Percentiles rank a stretch among this genome's conserved stretches.
phyloP scores from a whole-genome alignment of 2,329 filamentous ascomycete species.

The Sarocladiaceae sp. region DNA sequence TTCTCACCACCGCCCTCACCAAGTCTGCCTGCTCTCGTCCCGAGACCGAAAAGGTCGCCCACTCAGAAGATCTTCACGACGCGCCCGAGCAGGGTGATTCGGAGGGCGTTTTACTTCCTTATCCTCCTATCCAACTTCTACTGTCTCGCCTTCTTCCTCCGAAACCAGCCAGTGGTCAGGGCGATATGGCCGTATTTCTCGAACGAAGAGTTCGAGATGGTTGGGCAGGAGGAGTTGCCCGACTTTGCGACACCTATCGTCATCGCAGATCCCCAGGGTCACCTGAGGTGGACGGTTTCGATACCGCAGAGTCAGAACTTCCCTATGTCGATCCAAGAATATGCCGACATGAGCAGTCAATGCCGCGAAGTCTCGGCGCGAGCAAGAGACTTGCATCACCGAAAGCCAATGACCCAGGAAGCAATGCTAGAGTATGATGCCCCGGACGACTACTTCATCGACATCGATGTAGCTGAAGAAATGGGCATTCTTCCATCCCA shows the following conservation, averaged over 20 bases:
- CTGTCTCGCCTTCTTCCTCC: constrained; percentile 26
- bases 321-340: constrained; percentile 59
- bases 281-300: constrained; percentile 71
- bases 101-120: constrained; percentile 47
- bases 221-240: constrained; percentile 59
- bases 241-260: constrained; percentile 67
- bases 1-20: constrained; percentile 65
- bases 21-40: constrained; percentile 60
- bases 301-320: constrained; percentile 64
- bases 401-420: constrained; percentile 34
- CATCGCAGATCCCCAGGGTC: constrained; percentile 57
- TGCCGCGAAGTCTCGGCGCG: constrained; percentile 58
- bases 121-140: constrained; percentile 47
- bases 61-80: constrained; percentile 28
- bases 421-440: constrained; percentile 49
- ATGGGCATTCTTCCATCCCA: constrained; percentile 50
- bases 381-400: constrained; percentile 40
- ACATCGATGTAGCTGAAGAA: constrained; percentile 64
- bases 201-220: constrained; percentile 56
- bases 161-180: constrained; percentile 21
- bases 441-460: constrained; percentile 63
- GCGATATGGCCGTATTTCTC: constrained; percentile 37
- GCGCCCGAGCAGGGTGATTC: constrained; percentile 51
- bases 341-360: constrained; percentile 61
- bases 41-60: constrained; percentile 52